Base-by-base conservation (phyloP, 345 rosid species). In the Melaleuca quinquenervia region DNA sequence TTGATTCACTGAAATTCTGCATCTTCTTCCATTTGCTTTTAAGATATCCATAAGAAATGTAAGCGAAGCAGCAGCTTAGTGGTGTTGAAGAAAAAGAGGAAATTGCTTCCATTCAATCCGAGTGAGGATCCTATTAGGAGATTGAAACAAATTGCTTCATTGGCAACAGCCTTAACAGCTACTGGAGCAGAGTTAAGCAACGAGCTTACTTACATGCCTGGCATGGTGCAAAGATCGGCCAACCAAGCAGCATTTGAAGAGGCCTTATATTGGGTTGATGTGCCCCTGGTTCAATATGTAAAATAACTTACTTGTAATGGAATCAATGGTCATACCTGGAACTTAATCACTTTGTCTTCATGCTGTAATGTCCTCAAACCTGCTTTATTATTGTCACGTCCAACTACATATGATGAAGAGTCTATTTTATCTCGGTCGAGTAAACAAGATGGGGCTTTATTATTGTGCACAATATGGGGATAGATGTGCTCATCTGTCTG, bases 91-190 rank as follows among this genome's bases (percentile, higher is more conserved):
- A 97, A 92, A 93, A 97, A 90, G 89, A 91, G 98, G 64, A 94
- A 86, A 89, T 84, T 96, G 56, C 89, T 97, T 87, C 93, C 95
- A 5, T 96, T 91, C 88, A 89, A n/a, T 84, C 96, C 99, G 82
- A 90, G 90, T 18, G 92, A 91, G 84, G 96, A 96, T 90, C 94
- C 92, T 22, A 86, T 88, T 26, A 87, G 94, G 87, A 94, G 94
- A 84, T 85, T 96, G 56, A 90, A 90, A 87, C 99, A 97, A 88
- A 97, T 97, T 98, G 96, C 96, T 49, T 94, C 99, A 26, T 92
- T 97, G 11, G 99, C 99, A 10, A 91, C 96, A 8, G 98, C 99
- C 3, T 89, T 97, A 87, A 92, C 87, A 82, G 90, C 98, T 24
- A 93, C 96, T 1, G 86, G 91, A 50, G 92, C 96, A 53, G 89